Base-by-base conservation (phyloP, 208 protist species). In the Endotrypanum monterogeii region DNA sequence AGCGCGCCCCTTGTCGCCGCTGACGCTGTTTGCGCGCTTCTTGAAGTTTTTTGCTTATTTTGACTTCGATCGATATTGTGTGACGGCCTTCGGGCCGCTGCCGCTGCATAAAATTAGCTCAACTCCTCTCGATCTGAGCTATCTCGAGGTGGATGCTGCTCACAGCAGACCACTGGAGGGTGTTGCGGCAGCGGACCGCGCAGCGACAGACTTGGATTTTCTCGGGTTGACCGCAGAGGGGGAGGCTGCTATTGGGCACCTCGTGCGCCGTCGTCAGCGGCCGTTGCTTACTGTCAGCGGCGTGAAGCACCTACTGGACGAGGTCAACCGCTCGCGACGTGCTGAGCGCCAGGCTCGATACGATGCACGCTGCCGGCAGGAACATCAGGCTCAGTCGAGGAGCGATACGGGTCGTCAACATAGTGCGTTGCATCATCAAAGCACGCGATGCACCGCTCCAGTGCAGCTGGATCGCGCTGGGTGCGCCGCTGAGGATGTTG, bases 21-120 rank as follows among this genome's bases (percentile, higher is more conserved):
- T 93, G 66, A 70, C 80, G 30, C 76, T 98, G 44, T 78, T 91
- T 50, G 86, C 83, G 14, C 87, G 91, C 60, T 95, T 96, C 46
- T 51, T 96, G 2, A 92, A 93, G 82, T 94, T 94, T 51, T 96
- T 85, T 76, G 76, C 83, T 37, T 85, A 88, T 61, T 96, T 95
- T 78, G 91, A 95, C 76, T 93, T 89, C 74, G 89, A 90, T 16
- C 78, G 74, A 37, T 92, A 94, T 71, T 94, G 88, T 67, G 86
- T 92, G 14, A 96, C 89, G 3, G 80, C 90, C 50, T 96, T 94
- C 73, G 92, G 92, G 4, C 87, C 92, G 12, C 78, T 96, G 39
- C 86, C 82, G 28, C 87, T 92, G 67, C 66, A 79, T 37, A 82
- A 69, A 60, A 88, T 96, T 50, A 87, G 67, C 67, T 61, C 72